phyloP scores from a whole-genome alignment of 2,329 filamentous ascomycete genomes.

The Sclerotinia minor region DNA sequence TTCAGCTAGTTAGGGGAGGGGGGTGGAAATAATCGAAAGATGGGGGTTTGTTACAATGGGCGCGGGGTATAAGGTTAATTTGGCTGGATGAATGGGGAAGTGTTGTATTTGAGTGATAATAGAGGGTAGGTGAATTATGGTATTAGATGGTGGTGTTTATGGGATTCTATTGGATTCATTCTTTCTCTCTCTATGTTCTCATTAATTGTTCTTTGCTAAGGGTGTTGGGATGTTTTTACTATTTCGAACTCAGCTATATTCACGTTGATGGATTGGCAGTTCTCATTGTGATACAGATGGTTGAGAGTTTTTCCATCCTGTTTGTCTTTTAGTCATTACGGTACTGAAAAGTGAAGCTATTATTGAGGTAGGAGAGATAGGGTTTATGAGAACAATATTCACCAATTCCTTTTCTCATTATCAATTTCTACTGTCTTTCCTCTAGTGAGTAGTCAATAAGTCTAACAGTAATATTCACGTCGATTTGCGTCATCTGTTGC shows the following conservation, averaged over 20 bases:
- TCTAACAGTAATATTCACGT: no score
- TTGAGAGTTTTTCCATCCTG: neutral
- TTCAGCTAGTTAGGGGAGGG: neutral
- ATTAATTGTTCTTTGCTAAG: neutral
- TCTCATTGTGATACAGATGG: neutral
- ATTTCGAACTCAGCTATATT: neutral
- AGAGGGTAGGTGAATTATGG: neutral
- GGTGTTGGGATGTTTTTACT: neutral
- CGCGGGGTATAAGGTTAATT: no score
- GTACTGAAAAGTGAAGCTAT: neutral
- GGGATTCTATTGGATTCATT: neutral
- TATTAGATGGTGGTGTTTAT: neutral
- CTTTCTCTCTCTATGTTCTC: neutral
- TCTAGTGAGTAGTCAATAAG: neutral
- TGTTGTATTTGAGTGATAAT: no score
- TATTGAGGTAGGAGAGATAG: neutral
- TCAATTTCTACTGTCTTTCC: neutral
- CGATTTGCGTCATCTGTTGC: no score
- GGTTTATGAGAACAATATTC: no score
- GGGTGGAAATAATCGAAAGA: neutral
- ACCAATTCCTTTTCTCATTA: neutral
- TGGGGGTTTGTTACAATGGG: neutral
- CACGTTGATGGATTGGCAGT: neutral
- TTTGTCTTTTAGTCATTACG: neutral
- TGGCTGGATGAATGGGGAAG: no score